Percentiles rank a stretch among this genome's conserved stretches.
Evolutionary conservation across 352 stramenopile genomes (phyloP).

Genomic region (Aphanomyces euteiches): DNA sequence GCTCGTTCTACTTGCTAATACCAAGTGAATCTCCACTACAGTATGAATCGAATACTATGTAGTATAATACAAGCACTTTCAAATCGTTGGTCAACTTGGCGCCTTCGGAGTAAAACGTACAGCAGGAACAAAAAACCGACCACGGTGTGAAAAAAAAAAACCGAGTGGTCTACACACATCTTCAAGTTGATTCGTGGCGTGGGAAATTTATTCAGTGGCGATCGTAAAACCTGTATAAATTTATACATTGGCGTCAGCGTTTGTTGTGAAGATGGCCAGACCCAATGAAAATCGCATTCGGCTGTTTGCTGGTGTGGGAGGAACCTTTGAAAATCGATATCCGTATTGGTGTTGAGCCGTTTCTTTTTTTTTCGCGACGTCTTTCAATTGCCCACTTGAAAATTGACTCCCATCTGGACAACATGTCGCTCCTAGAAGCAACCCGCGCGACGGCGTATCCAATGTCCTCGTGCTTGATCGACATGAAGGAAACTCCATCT

Average conservation of each 20-base stretch:
- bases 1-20: no score
- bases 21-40: no score
- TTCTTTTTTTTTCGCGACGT: slow-evolving; percentile 17
- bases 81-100: no score
- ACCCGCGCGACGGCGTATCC: slow-evolving; percentile 10
- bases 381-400: neutral
- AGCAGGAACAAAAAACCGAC: neutral
- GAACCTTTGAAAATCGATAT: slow-evolving; percentile 8
- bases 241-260: neutral
- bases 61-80: no score
- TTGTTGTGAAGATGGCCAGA: no score
- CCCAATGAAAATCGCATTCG: neutral
- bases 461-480: neutral
- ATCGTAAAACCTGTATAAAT: neutral
- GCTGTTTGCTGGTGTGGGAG: neutral
- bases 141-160: no score
- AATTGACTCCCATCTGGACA: neutral
- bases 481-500: neutral
- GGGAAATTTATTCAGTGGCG: slow-evolving; percentile 18
- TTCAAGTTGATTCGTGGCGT: slow-evolving; percentile 5
- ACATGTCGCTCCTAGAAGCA: slow-evolving; percentile 18
- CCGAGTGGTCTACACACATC: neutral
- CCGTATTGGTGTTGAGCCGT: slow-evolving; percentile 1
- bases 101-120: slow-evolving; percentile 2
- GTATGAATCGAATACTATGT: no score